Conservation (phyloP, 148 eudicot species). For the Cornus florida region DNA sequence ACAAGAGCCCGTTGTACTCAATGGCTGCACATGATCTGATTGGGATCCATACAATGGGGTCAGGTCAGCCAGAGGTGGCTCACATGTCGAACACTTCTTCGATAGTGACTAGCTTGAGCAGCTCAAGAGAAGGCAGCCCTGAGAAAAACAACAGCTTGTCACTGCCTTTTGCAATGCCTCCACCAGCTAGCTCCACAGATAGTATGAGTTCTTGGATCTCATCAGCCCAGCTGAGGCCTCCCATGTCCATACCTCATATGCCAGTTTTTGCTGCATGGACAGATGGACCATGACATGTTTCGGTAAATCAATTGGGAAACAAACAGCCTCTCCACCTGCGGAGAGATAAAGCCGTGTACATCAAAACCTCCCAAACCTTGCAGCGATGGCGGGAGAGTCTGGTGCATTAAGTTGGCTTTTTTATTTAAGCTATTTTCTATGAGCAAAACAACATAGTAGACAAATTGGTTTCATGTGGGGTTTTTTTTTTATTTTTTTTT, state of each 20-base stretch:
- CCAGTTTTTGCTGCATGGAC: constrained; percentile 83
- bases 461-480: background rate
- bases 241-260: constrained; percentile 46
- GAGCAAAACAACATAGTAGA: background rate
- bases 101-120: constrained; percentile 46
- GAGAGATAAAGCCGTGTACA: no score
- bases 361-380: no score
- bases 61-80: constrained; percentile 30
- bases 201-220: constrained; percentile 46
- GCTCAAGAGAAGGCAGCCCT: constrained; percentile 69
- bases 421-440: background rate
- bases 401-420: no score
- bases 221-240: constrained; percentile 47
- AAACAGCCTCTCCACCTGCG: no score
- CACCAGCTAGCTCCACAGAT: constrained; percentile 26
- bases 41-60: constrained; percentile 16
- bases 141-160: constrained; percentile 41
- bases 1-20: constrained; percentile 18
- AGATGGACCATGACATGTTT: constrained; percentile 29
- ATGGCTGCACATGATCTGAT: constrained; percentile 22
- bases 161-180: constrained; percentile 47
- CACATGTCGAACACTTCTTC: constrained; percentile 53
- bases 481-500: constrained; percentile 18
- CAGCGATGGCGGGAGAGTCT: no score
- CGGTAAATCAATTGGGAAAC: no score